These are phyloP conservation scores for Rhodotorula sp. DNA, from an alignment of 1,284 basidiomycete genomes.

Conservation along the genomic window DNA sequence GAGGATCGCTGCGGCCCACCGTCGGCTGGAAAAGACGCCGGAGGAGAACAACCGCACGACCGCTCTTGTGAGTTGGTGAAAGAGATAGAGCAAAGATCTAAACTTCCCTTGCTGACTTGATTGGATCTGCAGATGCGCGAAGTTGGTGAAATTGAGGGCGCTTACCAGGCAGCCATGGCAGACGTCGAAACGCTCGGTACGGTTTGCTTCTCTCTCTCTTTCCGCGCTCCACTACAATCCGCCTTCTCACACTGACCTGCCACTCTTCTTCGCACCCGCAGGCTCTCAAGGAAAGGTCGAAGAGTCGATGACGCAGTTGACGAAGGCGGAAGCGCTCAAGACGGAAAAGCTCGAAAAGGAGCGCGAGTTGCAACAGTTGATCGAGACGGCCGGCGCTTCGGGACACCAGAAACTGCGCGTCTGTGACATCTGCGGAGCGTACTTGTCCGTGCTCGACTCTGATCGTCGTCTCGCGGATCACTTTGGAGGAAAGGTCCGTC, in stretches of 20 bases:
- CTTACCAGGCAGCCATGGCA: slow-evolving; percentile 95
- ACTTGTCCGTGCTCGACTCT: slow-evolving; percentile 94
- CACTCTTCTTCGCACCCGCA: slow-evolving; percentile 22
- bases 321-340: slow-evolving; percentile 96
- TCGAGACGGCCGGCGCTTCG: slow-evolving; percentile 96
- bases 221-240: no score
- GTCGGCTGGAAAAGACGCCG: slow-evolving; percentile 96
- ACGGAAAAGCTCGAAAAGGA: slow-evolving; percentile 95
- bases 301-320: slow-evolving; percentile 95
- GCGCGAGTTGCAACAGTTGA: slow-evolving; percentile 92
- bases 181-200: slow-evolving; percentile 92
- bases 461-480: slow-evolving; percentile 98
- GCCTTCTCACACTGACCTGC: neutral
- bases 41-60: slow-evolving; percentile 99
- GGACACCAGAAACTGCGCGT: slow-evolving; percentile 99
- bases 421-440: slow-evolving; percentile 98
- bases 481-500: slow-evolving; percentile 92
- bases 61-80: slow-evolving; percentile 65
- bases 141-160: slow-evolving; percentile 98
- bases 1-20: slow-evolving; percentile 87
- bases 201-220: slow-evolving; percentile 30
- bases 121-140: slow-evolving; percentile 76
- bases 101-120: neutral
- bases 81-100: neutral
- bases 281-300: slow-evolving; percentile 77